Conservation (phyloP, 2,329 filamentous ascomycete genomes). For the Leptographium flavum region DNA sequence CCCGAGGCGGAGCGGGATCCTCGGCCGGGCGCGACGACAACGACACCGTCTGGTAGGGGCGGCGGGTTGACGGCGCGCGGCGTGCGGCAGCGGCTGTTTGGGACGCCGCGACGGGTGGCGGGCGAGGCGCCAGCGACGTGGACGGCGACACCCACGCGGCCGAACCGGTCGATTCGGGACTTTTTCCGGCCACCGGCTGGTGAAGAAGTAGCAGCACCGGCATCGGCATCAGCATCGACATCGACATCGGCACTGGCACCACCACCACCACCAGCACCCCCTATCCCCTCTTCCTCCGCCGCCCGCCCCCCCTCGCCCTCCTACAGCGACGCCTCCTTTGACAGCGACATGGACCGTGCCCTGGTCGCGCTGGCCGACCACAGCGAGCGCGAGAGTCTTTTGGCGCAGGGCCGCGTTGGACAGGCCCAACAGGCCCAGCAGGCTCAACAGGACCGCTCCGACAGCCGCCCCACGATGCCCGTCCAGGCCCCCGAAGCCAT, state of each 20-base stretch:
- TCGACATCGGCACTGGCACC: too few species aligned
- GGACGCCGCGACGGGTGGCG: neutral
- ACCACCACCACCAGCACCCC: neutral
- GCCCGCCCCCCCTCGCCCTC: neutral
- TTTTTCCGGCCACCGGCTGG: too few species aligned
- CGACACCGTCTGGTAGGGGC: neutral
- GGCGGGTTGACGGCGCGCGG: too few species aligned
- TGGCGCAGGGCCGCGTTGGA: neutral
- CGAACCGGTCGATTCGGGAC: conserved; percentile 1
- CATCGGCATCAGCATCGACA: neutral
- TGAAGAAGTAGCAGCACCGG: too few species aligned
- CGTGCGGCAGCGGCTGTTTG: conserved; percentile 7
- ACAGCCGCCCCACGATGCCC: neutral
- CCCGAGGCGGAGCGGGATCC: conserved; percentile 6
- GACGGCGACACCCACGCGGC: neutral
- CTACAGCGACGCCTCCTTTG: conserved; percentile 7
- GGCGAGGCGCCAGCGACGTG: neutral
- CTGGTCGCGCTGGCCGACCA: conserved; percentile 9
- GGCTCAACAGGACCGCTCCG: neutral
- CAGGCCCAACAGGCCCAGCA: neutral
- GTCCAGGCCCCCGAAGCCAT: too few species aligned
- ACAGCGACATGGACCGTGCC: conserved; percentile 11
- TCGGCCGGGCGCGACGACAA: neutral
- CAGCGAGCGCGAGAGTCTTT: conserved; percentile 1
- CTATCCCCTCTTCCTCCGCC: neutral